Evolutionary conservation across 1,284 basidiomycete species (phyloP).

Genomic region (Cutaneotrichosporon spelunceum): DNA sequence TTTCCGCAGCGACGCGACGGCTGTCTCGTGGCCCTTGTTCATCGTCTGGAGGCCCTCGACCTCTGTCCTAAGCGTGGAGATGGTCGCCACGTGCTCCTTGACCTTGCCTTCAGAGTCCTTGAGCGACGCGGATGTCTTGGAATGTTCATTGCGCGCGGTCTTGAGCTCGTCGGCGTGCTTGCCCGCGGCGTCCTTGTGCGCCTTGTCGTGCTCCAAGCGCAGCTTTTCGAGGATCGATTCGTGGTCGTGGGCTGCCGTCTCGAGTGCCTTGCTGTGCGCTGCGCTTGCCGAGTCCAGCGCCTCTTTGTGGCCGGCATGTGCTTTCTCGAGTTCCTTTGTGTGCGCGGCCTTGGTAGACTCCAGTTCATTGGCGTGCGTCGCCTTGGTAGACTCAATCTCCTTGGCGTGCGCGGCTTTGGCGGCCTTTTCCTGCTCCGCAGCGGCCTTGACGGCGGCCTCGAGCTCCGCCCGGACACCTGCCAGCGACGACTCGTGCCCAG

Average conservation of each 20-base stretch:
- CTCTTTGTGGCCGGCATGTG: conserved; percentile 12
- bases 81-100: conserved; percentile 8
- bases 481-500: conserved; percentile 16
- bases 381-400: conserved; percentile 4
- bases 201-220: conserved; percentile 4
- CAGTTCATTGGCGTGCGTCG: conserved; percentile 7
- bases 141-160: conserved; percentile 3
- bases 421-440: background rate
- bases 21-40: conserved; percentile 9
- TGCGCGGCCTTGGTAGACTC: conserved; percentile 9
- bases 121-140: conserved; percentile 2
- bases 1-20: background rate
- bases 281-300: background rate
- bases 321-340: conserved; percentile 4
- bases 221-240: background rate
- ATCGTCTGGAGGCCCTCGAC: conserved; percentile 10
- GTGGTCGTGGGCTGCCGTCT: background rate
- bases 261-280: conserved; percentile 7
- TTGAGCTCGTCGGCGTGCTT: conserved; percentile 4
- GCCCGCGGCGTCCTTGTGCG: background rate
- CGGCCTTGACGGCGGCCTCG: conserved; percentile 11
- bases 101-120: conserved; percentile 10
- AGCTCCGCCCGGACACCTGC: conserved; percentile 11
- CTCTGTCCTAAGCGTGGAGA: conserved; percentile 7
- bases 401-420: background rate